Evolutionary conservation across 179 eudicot species (phyloP).

Genomic region (Silene noctiflora): DNA sequence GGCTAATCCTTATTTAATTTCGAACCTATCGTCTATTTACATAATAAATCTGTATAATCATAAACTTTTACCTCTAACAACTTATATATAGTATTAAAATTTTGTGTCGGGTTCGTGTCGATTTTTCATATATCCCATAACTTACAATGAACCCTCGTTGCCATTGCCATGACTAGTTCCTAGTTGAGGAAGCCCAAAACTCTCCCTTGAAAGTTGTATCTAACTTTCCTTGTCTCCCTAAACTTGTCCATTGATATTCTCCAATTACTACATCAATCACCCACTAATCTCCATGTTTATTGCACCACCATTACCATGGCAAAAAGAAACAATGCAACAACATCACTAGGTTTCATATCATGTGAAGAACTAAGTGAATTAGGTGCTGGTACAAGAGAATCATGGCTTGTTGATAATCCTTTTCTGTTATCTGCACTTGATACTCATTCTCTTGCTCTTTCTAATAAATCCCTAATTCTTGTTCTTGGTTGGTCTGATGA

Average conservation of each 20-base stretch:
- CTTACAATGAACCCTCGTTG: no score
- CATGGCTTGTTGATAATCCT: slow-evolving; percentile 71
- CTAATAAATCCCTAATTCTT: slow-evolving; percentile 56
- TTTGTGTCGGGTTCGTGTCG: no score
- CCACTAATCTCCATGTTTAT: neutral
- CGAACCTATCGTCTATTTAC: no score
- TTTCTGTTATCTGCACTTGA: slow-evolving; percentile 65
- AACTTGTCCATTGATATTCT: neutral
- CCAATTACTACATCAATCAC: neutral
- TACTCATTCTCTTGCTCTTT: slow-evolving; percentile 65
- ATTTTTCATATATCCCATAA: no score
- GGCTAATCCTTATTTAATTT: no score
- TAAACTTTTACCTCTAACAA: no score
- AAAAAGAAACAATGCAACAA: slow-evolving; percentile 50
- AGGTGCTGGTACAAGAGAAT: slow-evolving; percentile 74
- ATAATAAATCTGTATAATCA: no score
- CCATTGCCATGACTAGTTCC: no score
- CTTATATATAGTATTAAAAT: no score
- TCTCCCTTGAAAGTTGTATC: no score
- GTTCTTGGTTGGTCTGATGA: slow-evolving; percentile 57
- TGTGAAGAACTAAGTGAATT: slow-evolving; percentile 60
- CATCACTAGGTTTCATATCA: slow-evolving; percentile 52
- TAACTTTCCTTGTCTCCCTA: neutral
- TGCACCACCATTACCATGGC: slow-evolving; percentile 36
- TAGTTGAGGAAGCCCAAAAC: no score